Conservation (phyloP, 345 rosid species). For the Raphanus sativus region DNA sequence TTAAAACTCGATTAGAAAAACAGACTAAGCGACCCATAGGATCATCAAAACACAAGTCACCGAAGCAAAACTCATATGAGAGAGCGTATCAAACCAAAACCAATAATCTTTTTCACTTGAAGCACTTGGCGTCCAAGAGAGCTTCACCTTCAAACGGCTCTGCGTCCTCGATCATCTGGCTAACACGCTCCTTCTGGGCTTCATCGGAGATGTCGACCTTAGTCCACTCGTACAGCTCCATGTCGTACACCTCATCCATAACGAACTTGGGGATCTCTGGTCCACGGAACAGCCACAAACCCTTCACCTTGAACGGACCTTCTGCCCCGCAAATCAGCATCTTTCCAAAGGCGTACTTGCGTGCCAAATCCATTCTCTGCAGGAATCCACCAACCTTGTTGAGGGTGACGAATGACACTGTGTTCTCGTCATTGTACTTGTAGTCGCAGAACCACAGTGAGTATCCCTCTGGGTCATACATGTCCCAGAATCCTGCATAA, state of each 20-base stretch:
- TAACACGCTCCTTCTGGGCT: slow-evolving; percentile 88
- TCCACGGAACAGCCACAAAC: slow-evolving; percentile 97
- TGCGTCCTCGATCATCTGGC: slow-evolving; percentile 86
- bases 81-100: not conserved
- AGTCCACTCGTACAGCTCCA: slow-evolving; percentile 94
- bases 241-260: slow-evolving; percentile 92
- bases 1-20: slow-evolving; percentile 10
- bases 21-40: slow-evolving; percentile 12
- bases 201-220: slow-evolving; percentile 83
- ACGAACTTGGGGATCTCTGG: slow-evolving; percentile 77
- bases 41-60: slow-evolving; percentile 23
- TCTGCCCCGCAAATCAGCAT: slow-evolving; percentile 77
- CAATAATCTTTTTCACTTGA: slow-evolving; percentile 54
- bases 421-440: slow-evolving; percentile 96
- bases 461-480: slow-evolving; percentile 98
- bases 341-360: slow-evolving; percentile 95
- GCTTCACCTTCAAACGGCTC: slow-evolving; percentile 97
- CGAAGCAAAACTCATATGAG: slow-evolving; percentile 8
- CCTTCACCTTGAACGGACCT: slow-evolving; percentile 91
- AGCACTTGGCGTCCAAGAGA: slow-evolving; percentile 98
- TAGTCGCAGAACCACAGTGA: slow-evolving; percentile 97
- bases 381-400: slow-evolving; percentile 97
- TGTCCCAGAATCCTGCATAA: slow-evolving; percentile 95
- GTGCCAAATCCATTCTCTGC: slow-evolving; percentile 92
- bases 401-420: slow-evolving; percentile 77